Evolutionary conservation across 768 basidiomycete genomes (phyloP), one percentile per base, ranked within the genome.

Genomic region (Pulveroboletus sp.): DNA sequence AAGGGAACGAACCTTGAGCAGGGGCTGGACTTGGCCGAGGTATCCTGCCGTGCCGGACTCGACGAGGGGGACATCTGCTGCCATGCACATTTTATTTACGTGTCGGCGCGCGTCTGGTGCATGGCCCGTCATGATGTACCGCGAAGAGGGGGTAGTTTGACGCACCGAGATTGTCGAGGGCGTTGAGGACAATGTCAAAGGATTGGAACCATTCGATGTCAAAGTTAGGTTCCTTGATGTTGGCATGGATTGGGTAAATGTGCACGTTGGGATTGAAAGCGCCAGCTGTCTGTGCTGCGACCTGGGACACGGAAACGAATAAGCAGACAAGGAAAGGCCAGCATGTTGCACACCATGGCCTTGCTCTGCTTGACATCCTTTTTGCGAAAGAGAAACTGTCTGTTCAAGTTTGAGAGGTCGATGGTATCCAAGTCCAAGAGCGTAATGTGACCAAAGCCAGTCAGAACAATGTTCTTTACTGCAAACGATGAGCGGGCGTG

Each of bases 41-140:
- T 97, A 99, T 0, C 97, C 97, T 5, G 93, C 92, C 3, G 97
- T 98, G 3, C 97, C 97, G 9, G 90, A 94, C 63, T 99, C 97
- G 19, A 99, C 91, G 7, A 97, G 75, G 0, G 94, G 94, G 0
- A 95, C 80, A 45, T 79, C 76, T 5, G 89, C 90, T 1, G 95
- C 93, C 76, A 97, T 88, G 66, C 97, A 98, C 85, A 99, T 94
- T 63, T 87, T 88, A 73, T 98, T 98, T 41, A 98, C 94, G 63
- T 98, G 95, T 63, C 92, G 74, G 40, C 94, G 82, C 7, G 95
- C 94, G 66, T 97, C 94, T 94, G 51, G 25, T n/a, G 29, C 31
- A 38, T 25, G 40, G 33, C 40, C 20, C 32, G 35, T 43, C 39
- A 43, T 17, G 19, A 24, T 40, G 23, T 8, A 40, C 5, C 14